Evolutionary conservation across 768 basidiomycete species (phyloP), one percentile per base, ranked within the genome.

Genomic region (Hygrophorus russula): DNA sequence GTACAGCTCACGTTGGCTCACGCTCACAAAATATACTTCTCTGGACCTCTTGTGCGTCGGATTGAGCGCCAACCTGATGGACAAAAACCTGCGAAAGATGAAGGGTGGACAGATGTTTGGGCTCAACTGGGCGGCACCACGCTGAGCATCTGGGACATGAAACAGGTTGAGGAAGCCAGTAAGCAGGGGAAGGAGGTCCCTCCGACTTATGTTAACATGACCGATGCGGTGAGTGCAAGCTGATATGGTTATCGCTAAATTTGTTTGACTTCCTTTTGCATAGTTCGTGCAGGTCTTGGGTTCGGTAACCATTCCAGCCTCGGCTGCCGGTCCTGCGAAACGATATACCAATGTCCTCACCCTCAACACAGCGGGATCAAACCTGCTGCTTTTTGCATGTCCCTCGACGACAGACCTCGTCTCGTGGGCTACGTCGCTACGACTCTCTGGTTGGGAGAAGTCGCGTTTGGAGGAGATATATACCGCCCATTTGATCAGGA

Each of bases 401-500:
- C 82, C 83, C 13, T 72, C 71, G 15, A 74, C 79, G 20, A 58
- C 67, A 35, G 73, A 80, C 12, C 70, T 93, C 42, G 69, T 84
- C 27, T 78, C 82, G n/a, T 98, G 94, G 94, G 80, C 88, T 5
- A 81, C 89, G 17, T 90, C 91, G 4, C 69, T 98, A 30, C 81
- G 96, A 13, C 71, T 99, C 4, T 80, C 84, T 8, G 74, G 85
- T 41, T 99, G 92, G 91, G 96, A 99, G 63, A 91, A 93, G 56
- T 82, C 88, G 1, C 79, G 91, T 34, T 71, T 97, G 12, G 90
- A 96, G 61, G 94, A 99, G 65, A 91, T 99, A 47, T 98, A 98
- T 59, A 97, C 96, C 0, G 93, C 91, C 4, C 89, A 97, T 65
- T 64, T 97, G 35, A 74, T 97, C 49, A 74, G 89, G 41, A 87